A percentile compares a stretch with the other conserved stretches of the same genome.
These are phyloP conservation scores for Aphanoascus verrucosus DNA, from an alignment of 2,329 filamentous ascomycete species.

Conservation along the genomic window DNA sequence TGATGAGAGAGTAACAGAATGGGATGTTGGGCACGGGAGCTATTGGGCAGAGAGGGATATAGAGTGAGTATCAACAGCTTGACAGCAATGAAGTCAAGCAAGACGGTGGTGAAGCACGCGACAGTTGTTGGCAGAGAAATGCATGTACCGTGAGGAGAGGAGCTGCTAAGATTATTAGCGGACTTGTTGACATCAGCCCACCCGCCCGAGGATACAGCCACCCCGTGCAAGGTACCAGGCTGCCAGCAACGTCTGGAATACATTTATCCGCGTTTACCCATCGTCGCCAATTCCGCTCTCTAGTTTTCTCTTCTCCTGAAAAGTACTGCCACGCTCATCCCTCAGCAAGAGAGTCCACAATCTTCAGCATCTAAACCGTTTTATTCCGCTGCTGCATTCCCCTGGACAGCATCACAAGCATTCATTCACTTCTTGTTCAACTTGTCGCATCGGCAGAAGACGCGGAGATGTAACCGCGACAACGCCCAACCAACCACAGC, in stretches of 20 bases:
- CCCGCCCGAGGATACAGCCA: neutral
- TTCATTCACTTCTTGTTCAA: neutral
- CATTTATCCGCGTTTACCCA: constrained; percentile 8
- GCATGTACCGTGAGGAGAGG: neutral
- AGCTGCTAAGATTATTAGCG: neutral
- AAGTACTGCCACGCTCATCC: neutral
- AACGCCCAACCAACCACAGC: constrained; percentile 3
- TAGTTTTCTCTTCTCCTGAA: neutral
- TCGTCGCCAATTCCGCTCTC: neutral
- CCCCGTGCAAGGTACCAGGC: neutral
- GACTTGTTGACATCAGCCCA: constrained; percentile 10
- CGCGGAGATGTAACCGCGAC: constrained; percentile 6
- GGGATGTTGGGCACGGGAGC: neutral
- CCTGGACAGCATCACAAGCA: neutral
- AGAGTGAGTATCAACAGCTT: neutral
- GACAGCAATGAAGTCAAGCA: neutral
- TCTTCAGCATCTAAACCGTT: neutral
- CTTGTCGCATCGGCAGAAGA: neutral
- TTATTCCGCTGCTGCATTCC: neutral
- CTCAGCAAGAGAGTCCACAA: constrained; percentile 1
- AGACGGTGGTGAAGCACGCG: constrained; percentile 5
- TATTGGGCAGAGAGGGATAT: neutral
- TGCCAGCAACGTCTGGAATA: constrained; percentile 3
- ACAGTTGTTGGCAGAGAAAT: neutral
- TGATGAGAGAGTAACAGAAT: neutral